A percentile compares a stretch with the other conserved stretches of the same genome.
phyloP scores from a whole-genome alignment of 2,329 filamentous ascomycete species.

The Aureobasidium melanogenum region DNA sequence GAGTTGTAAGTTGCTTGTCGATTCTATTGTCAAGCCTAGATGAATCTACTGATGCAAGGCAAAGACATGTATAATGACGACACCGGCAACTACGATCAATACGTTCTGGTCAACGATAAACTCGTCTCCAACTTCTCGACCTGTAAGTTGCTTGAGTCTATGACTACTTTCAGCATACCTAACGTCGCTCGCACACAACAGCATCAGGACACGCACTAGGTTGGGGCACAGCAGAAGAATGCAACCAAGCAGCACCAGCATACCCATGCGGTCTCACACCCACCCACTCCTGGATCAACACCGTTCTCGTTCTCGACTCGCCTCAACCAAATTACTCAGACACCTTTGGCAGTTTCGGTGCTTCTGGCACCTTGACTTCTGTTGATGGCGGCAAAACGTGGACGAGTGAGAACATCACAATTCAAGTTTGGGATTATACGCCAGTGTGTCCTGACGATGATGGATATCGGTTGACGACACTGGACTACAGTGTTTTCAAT shows the following conservation, averaged over 20 bases:
- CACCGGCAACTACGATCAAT: constrained; percentile 35
- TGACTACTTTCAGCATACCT: constrained; percentile 24
- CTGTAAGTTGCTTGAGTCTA: constrained; percentile 29
- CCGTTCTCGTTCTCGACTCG: constrained; percentile 27
- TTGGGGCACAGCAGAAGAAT: background rate
- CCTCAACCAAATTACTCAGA: constrained; percentile 32
- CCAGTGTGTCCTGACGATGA: background rate
- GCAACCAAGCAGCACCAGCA: background rate
- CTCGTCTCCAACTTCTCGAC: constrained; percentile 38
- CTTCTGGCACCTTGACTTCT: background rate
- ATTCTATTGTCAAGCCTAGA: background rate
- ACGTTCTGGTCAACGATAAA: constrained; percentile 29
- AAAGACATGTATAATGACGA: constrained; percentile 31
- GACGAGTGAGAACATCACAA: background rate
- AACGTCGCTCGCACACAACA: background rate
- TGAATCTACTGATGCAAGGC: too few relatives aligned
- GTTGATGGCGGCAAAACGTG: background rate
- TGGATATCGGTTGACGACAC: background rate
- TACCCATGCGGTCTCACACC: constrained; percentile 17
- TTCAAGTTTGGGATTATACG: background rate
- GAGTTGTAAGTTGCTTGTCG: background rate
- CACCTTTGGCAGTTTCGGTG: constrained; percentile 25
- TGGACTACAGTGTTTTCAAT: background rate
- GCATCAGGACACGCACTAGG: background rate
- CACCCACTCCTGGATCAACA: constrained; percentile 29